phyloP scores from a whole-genome alignment of 2,329 filamentous ascomycete species.

The Neobulgaria alba region DNA sequence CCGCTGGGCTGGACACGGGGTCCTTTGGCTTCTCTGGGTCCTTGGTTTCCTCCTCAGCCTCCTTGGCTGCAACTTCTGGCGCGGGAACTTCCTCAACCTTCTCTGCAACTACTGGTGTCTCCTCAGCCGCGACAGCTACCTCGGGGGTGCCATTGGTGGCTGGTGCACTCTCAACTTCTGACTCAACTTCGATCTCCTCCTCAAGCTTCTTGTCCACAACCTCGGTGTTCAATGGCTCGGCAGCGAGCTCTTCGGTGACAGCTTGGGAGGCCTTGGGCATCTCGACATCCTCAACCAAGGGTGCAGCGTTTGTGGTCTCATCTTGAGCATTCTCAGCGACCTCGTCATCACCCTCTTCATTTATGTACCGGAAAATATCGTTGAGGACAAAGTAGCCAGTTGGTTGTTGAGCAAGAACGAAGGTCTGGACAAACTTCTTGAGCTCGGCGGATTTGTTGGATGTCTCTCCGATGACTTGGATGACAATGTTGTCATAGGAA shows the following conservation, averaged over 20 bases:
- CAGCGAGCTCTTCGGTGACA: slow-evolving; percentile 29
- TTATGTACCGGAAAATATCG: slow-evolving; percentile 92
- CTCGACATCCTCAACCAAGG: slow-evolving; percentile 26
- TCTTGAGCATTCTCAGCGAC: slow-evolving; percentile 37
- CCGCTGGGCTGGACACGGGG: slow-evolving; percentile 45
- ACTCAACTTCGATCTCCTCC: slow-evolving; percentile 40
- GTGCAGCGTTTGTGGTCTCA: slow-evolving; percentile 19
- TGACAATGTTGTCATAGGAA: slow-evolving; percentile 87
- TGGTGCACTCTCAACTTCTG: slow-evolving; percentile 31
- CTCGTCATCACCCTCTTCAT: slow-evolving; percentile 72
- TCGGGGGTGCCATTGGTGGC: slow-evolving; percentile 37
- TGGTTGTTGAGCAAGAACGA: slow-evolving; percentile 90
- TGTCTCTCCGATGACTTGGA: slow-evolving; percentile 96
- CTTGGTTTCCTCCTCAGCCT: slow-evolving; percentile 47
- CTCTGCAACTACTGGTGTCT: slow-evolving; percentile 22
- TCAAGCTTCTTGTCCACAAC: slow-evolving; percentile 71
- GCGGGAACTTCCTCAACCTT: slow-evolving; percentile 31
- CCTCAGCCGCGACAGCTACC: slow-evolving; percentile 26
- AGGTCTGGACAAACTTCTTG: slow-evolving; percentile 96
- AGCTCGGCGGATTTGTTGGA: slow-evolving; percentile 88
- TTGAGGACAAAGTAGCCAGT: slow-evolving; percentile 98
- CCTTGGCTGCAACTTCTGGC: slow-evolving; percentile 42
- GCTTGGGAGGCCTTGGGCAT: slow-evolving; percentile 25
- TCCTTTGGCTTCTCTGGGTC: slow-evolving; percentile 60
- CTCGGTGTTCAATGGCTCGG: slow-evolving; percentile 35